A percentile compares a stretch with the other conserved stretches of the same genome.
Conservation (phyloP, 1,284 basidiomycete genomes). For the Pisolithus thermaeus region DNA sequence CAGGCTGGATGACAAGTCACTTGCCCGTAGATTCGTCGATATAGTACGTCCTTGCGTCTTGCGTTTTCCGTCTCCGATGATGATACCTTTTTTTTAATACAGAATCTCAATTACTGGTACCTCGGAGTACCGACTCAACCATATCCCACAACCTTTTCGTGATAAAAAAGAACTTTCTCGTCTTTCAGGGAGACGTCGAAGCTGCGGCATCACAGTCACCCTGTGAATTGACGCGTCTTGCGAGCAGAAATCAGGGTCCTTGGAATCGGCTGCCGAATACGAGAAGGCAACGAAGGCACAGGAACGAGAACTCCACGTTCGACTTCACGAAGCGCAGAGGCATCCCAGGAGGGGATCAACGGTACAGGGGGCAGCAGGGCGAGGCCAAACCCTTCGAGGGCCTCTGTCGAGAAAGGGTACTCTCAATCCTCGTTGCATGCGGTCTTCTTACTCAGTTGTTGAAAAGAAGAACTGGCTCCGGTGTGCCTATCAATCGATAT, state of each 20-base stretch:
- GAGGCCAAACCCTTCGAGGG: slow-evolving; percentile 89
- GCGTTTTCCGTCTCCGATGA: background rate
- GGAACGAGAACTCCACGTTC: slow-evolving; percentile 87
- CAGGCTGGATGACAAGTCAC: too few relatives aligned
- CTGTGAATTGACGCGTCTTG: slow-evolving; percentile 82
- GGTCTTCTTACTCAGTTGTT: slow-evolving; percentile 5
- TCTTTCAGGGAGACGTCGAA: slow-evolving; percentile 99
- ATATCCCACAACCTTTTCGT: slow-evolving; percentile 92
- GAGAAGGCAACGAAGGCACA: slow-evolving; percentile 85
- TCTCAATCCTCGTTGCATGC: slow-evolving; percentile 12
- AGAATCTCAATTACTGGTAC: slow-evolving; percentile 84
- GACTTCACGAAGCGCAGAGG: slow-evolving; percentile 92
- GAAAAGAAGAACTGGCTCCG: slow-evolving; percentile 58
- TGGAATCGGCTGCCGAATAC: slow-evolving; percentile 86
- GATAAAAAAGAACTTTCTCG: slow-evolving; percentile 98
- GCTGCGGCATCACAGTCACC: slow-evolving; percentile 95
- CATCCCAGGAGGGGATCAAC: slow-evolving; percentile 92
- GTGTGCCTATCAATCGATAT: too few relatives aligned
- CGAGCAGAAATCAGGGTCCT: slow-evolving; percentile 92
- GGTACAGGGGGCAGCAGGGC: slow-evolving; percentile 94
- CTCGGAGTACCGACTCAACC: slow-evolving; percentile 86
- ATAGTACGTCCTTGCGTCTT: slow-evolving; percentile 41
- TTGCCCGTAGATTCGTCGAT: too few relatives aligned
- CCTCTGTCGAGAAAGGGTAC: slow-evolving; percentile 66
- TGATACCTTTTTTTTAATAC: slow-evolving; percentile 4